Base-by-base conservation (phyloP, 2,329 filamentous ascomycete genomes). In the Setomelanomma holmii region DNA sequence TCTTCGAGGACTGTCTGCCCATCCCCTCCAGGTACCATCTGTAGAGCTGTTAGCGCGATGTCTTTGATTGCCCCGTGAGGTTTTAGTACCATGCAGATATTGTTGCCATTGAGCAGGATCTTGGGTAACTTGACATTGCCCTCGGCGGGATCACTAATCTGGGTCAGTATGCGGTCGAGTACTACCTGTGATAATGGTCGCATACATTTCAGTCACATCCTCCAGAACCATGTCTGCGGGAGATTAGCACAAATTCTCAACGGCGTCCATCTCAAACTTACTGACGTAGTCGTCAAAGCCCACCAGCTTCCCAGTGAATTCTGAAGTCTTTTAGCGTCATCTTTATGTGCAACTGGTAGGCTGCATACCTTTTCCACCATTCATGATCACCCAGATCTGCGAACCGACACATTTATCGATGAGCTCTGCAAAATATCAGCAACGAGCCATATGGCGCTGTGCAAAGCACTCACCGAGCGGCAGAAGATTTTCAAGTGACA, bases 231-330 rank as follows among this genome's bases (percentile, higher is more conserved):
- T 99, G 78, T 99, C 93, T 98, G 63, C n/a, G 34, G 16, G 1
- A 40, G 19, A 43, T 61, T 45, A 60, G 53, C 49, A 30, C 34
- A 24, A 20, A 24, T 34, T 22, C 40, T 14, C 19, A 24, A 30
- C 10, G 21, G 7, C 1, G 20, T 16, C n/a, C 14, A 3, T 35
- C 12, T 1, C 41, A 39, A 69, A 96, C 93, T 81, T 84, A 97
- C 93, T 99, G 84, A 99, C 95, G 80, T 98, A 99, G 84, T 99
- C 95, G 75, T 99, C 95, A 69, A 99, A 99, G 2, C 95, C 95
- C 49, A 96, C 85, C 21, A 99, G 83, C 6, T 91, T 97, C 48
- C 95, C 95, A 64, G 90, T 91, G 79, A 99, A 99, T 77, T 99
- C 95, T 98, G 73, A 39, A 51, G 21, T 5, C 23, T 23, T 30